Evolutionary conservation across 139 green algal species (phyloP), one percentile per base, ranked within the genome.

Genomic region (Tetraselmis striata): DNA sequence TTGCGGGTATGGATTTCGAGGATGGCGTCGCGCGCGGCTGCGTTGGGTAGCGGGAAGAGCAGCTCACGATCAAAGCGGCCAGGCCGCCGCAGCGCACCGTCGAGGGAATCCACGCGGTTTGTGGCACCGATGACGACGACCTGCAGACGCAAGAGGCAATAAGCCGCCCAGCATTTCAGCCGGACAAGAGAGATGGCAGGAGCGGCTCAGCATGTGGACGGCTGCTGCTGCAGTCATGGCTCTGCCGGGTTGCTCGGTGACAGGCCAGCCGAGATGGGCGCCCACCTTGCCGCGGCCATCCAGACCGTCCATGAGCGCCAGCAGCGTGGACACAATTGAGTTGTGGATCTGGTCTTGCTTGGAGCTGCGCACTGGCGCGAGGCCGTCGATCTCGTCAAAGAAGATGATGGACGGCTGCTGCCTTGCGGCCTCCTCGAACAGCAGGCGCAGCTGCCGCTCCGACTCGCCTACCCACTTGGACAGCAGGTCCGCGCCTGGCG

Each of bases 341-440:
- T 98, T 98, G 92, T 98, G 95, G 78, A 98, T 95, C 90, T 98
- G 95, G 82, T 98, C 95, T 88, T 97, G 92, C 85, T 92, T 93
- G 89, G 84, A 92, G 86, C 84, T 93, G 32, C 95, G 91, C 79
- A 96, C 93, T 28, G 93, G 93, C 1, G 91, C 91, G 24, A 96
- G 88, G 77, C 93, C 93, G 83, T 96, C 93, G 58, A 96, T 95
- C 84, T 96, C 93, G 76, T 96, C 93, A 74, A 96, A 96, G 84
- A 96, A 96, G 81, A 96, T 96, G 81, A 96, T 96, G 58, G 91
- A 87, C 18, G 93, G 93, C 85, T 94, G 89, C 22, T 84, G 79
- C 28, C 88, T 83, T 83, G 86, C 59, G 23, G 95, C 95, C 84
- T 98, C 95, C 79, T 96, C 95, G 90, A 98, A 98, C 81, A 98